Percentiles rank a stretch among this genome's conserved stretches.
Evolutionary conservation across 1,284 basidiomycete genomes (phyloP).

Genomic region (Ceratobasidium papillatum): DNA sequence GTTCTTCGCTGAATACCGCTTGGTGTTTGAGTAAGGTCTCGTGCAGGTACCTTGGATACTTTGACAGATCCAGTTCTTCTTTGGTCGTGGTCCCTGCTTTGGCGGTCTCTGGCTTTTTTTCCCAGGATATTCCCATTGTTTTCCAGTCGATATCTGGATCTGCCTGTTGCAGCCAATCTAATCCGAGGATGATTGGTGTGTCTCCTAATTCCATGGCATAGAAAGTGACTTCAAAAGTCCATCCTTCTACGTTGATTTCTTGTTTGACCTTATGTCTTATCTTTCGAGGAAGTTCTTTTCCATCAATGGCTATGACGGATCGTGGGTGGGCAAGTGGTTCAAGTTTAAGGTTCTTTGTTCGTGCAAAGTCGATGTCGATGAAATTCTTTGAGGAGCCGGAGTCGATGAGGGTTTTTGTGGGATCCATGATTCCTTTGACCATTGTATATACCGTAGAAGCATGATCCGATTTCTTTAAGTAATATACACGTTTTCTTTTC

Average conservation of each 20-base stretch:
- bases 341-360: too few species aligned
- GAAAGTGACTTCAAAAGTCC: background rate
- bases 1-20: too few species aligned
- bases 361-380: background rate
- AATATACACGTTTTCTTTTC: background rate
- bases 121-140: background rate
- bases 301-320: background rate
- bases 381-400: background rate
- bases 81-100: too few species aligned
- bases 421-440: background rate
- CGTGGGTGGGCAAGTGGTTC: background rate
- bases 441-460: background rate
- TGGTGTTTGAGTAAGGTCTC: too few species aligned
- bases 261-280: background rate
- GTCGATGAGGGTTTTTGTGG: background rate
- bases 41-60: slow-evolving; percentile 11
- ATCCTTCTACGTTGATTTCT: background rate
- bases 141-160: slow-evolving; percentile 41
- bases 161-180: background rate
- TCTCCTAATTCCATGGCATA: background rate
- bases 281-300: background rate
- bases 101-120: too few species aligned
- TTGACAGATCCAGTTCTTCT: too few species aligned
- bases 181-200: background rate
- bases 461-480: background rate